A percentile compares a stretch with the other conserved stretches of the same genome.
phyloP scores from a whole-genome alignment of 371 early-diverging fungal species.

The Globomyces sp. region DNA sequence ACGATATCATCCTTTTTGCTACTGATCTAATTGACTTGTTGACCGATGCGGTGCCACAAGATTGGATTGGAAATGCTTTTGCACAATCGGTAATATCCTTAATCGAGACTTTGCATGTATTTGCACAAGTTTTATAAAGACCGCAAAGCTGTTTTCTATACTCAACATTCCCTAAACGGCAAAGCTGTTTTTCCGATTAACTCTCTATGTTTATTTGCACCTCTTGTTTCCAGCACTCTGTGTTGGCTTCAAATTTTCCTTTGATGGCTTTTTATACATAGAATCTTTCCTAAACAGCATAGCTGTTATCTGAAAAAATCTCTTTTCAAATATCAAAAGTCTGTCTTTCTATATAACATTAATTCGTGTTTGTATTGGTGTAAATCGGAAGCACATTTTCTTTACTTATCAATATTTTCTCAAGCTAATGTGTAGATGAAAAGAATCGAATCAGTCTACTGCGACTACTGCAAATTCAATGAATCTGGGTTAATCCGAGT shows the following conservation, averaged over 20 bases:
- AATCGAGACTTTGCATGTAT: too few relatives aligned
- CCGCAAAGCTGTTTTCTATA: too few relatives aligned
- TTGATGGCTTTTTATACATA: constrained; percentile 29
- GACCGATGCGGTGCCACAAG: too few relatives aligned
- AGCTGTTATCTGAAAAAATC: constrained; percentile 37
- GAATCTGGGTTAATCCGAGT: constrained; percentile 63
- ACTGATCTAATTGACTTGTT: constrained; percentile 47
- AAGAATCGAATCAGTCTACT: constrained; percentile 59
- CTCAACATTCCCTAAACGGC: too few relatives aligned
- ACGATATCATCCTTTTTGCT: constrained; percentile 56
- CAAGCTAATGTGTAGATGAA: constrained; percentile 18
- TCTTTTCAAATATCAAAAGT: not conserved
- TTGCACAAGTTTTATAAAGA: too few relatives aligned
- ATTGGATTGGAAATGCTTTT: too few relatives aligned
- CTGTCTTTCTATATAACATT: constrained; percentile 56
- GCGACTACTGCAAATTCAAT: constrained; percentile 75
- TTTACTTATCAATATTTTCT: not conserved
- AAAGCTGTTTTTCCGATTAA: too few relatives aligned
- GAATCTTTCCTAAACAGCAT: too few relatives aligned
- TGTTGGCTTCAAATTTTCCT: constrained; percentile 36
- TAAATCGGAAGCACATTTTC: not conserved
- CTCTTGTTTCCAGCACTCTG: constrained; percentile 2
- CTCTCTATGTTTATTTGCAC: too few relatives aligned
- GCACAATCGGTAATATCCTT: too few relatives aligned
- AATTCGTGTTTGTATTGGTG: constrained; percentile 5